Evolutionary conservation across 2,329 filamentous ascomycete species (phyloP).

Genomic region (Kalaharituber pfeilii): DNA sequence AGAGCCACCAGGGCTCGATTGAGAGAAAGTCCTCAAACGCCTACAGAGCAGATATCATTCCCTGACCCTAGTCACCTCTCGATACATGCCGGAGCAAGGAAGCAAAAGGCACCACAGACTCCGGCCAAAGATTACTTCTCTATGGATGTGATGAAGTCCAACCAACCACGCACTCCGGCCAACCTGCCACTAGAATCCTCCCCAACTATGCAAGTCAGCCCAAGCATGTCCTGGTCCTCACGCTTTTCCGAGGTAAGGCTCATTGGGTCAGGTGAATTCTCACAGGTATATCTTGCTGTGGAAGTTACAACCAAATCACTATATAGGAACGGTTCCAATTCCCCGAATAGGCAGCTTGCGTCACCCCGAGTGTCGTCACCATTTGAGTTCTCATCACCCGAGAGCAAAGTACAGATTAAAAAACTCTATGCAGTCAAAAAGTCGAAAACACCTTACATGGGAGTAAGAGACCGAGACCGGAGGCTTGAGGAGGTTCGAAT

Average conservation of each 20-base stretch:
- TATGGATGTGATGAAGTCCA: constrained; percentile 27
- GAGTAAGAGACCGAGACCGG: constrained; percentile 59
- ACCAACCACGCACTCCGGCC: constrained; percentile 40
- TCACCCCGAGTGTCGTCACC: constrained; percentile 31
- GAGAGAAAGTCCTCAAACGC: neutral
- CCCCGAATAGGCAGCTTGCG: constrained; percentile 29
- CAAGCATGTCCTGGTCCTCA: constrained; percentile 36
- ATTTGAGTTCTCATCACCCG: constrained; percentile 36
- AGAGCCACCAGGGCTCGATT: neutral
- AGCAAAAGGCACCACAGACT: constrained; percentile 26
- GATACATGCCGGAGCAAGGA: constrained; percentile 26
- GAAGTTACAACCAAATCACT: constrained; percentile 27
- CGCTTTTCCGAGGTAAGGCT: constrained; percentile 63
- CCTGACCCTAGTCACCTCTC: constrained; percentile 3
- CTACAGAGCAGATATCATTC: neutral
- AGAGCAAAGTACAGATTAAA: constrained; percentile 12
- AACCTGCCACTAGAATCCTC: constrained; percentile 53
- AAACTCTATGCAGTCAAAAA: constrained; percentile 80
- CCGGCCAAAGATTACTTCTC: constrained; percentile 29
- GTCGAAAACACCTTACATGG: constrained; percentile 60
- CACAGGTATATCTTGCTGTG: constrained; percentile 69
- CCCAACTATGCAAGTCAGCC: constrained; percentile 39
- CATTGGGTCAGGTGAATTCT: constrained; percentile 82
- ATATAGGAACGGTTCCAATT: constrained; percentile 16
- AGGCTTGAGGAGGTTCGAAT: constrained; percentile 73